phyloP scores from a whole-genome alignment of 129 eudicot species.

The Lactuca sativa region DNA sequence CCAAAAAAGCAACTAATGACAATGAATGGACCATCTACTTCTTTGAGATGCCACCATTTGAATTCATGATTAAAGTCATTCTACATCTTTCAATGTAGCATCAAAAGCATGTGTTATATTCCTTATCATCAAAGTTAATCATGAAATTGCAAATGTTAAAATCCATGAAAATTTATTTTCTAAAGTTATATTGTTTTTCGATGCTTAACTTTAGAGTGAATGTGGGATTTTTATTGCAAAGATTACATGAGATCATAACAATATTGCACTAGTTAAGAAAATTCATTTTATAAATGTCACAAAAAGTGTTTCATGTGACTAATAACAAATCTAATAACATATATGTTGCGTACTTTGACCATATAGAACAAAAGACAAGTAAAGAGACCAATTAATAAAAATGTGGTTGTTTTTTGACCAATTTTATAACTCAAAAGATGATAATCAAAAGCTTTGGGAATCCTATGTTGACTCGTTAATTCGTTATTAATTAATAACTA shows the following conservation, averaged over 20 bases:
- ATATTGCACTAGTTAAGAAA: not conserved
- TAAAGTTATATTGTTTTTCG: not conserved
- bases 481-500: not conserved
- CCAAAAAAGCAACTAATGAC: constrained; percentile 22
- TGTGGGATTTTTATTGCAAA: not conserved
- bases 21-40: constrained; percentile 20
- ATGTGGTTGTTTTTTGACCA: constrained; percentile 5
- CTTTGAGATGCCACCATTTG: constrained; percentile 9
- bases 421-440: not conserved
- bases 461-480: constrained; percentile 10
- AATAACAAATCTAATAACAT: no score
- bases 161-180: not conserved
- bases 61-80: constrained; percentile 14
- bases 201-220: not conserved
- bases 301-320: not conserved
- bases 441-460: constrained; percentile 8
- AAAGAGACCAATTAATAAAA: not conserved
- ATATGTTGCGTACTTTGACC: not conserved
- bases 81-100: constrained; percentile 13
- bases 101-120: constrained; percentile 15
- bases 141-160: not conserved
- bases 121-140: constrained; percentile 5
- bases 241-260: not conserved
- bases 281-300: not conserved
- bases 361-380: not conserved